These are phyloP conservation scores for Phylloporus rhodoxanthus DNA, from an alignment of 768 basidiomycete genomes.

Conservation along the genomic window DNA sequence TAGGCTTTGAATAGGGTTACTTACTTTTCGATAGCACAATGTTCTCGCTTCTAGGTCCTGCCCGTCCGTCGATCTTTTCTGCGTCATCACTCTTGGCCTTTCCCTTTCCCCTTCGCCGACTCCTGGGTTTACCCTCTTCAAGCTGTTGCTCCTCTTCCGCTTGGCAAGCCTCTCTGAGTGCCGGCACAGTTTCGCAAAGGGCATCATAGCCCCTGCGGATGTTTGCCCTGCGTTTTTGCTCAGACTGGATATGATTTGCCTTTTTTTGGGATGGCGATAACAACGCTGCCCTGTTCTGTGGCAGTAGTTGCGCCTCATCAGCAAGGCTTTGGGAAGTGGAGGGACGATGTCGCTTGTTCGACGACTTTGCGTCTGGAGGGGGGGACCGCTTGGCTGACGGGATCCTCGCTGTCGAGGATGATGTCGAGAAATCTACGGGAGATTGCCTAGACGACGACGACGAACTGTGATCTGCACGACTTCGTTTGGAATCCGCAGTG, in stretches of 20 bases:
- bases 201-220: constrained; percentile 87
- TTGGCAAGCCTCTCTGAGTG: constrained; percentile 72
- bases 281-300: constrained; percentile 31
- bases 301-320: constrained; percentile 10
- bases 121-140: constrained; percentile 30
- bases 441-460: constrained; percentile 27
- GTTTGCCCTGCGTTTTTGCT: constrained; percentile 90
- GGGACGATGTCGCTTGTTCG: constrained; percentile 33
- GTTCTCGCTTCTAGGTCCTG: constrained; percentile 87
- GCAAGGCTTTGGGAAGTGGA: constrained; percentile 5
- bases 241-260: constrained; percentile 88
- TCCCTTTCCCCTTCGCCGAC: constrained; percentile 34
- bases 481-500: constrained; percentile 6
- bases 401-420: constrained; percentile 10
- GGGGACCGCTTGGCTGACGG: constrained; percentile 24
- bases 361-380: constrained; percentile 17
- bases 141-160: constrained; percentile 58
- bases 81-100: constrained; percentile 43
- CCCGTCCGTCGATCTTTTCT: constrained; percentile 73
- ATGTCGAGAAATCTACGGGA: constrained; percentile 15
- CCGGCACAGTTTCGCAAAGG: constrained; percentile 77
- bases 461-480: constrained; percentile 13
- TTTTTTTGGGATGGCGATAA: constrained; percentile 85
- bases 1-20: constrained; percentile 20
- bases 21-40: constrained; percentile 83